phyloP scores from a whole-genome alignment of 1,284 basidiomycete genomes.

The Austropuccinia psidii region DNA sequence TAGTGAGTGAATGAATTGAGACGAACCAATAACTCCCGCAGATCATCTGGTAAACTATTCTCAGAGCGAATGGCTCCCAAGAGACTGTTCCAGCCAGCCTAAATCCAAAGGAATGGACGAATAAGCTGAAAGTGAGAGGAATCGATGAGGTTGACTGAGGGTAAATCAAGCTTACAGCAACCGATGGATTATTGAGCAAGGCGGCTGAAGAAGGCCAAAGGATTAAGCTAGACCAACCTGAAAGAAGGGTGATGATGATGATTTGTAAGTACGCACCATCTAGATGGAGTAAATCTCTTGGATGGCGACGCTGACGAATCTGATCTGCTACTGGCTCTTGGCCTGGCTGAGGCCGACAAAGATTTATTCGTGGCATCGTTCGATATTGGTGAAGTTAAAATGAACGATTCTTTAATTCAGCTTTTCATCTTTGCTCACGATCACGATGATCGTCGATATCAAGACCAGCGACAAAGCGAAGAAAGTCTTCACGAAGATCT shows the following conservation, averaged over 20 bases:
- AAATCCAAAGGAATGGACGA: not conserved
- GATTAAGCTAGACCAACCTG: not conserved
- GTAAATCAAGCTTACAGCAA: conserved; percentile 14
- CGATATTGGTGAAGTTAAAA: not conserved
- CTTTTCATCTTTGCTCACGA: too few species aligned
- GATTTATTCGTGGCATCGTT: conserved; percentile 1
- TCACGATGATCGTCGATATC: too few species aligned
- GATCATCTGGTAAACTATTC: conserved; percentile 49
- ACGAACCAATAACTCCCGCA: conserved; percentile 49
- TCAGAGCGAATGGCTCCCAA: conserved; percentile 49
- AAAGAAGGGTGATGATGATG: not conserved
- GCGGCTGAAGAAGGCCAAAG: not conserved
- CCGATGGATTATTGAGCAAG: conserved; percentile 3
- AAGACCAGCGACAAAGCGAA: too few species aligned
- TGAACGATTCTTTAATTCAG: not conserved
- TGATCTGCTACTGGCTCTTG: conserved; percentile 9
- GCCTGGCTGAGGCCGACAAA: not conserved
- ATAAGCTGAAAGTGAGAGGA: not conserved
- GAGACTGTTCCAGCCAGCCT: conserved; percentile 50
- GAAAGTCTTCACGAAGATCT: too few species aligned
- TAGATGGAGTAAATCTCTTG: conserved; percentile 3
- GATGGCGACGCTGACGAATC: conserved; percentile 23
- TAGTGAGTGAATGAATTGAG: not conserved
- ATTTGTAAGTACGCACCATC: not conserved
- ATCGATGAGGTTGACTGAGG: not conserved